These are phyloP conservation scores for Amphirosellinia nigrospora DNA, from an alignment of 495 filamentous ascomycete genomes.

Conservation along the genomic window DNA sequence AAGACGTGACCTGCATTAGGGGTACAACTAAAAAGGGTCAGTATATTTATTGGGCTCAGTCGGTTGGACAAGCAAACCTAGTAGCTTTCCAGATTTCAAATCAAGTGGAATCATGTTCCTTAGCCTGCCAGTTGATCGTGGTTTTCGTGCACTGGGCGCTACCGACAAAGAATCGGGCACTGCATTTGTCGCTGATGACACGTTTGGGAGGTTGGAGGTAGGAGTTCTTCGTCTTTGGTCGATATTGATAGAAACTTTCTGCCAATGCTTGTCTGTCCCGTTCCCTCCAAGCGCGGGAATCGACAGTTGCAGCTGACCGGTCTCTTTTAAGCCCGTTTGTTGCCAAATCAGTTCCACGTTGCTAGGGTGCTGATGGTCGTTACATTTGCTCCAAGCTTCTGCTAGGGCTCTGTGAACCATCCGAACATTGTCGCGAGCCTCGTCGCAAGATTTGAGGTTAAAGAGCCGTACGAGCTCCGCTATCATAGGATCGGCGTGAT, in stretches of 20 bases:
- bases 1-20: not conserved
- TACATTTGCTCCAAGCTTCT: not conserved
- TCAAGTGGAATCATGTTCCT: not conserved
- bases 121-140: not conserved
- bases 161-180: not conserved
- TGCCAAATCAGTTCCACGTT: conserved; percentile 2
- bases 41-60: not conserved
- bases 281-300: not conserved
- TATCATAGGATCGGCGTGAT: not conserved
- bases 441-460: not conserved
- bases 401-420: not conserved
- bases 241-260: not conserved
- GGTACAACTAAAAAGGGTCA: not conserved
- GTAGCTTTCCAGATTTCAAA: not conserved
- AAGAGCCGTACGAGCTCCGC: not conserved
- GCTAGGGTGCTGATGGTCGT: not conserved
- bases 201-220: not conserved
- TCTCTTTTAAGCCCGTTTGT: not conserved
- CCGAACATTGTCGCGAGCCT: not conserved
- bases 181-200: not conserved
- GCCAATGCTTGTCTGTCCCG: not conserved
- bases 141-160: not conserved
- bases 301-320: not conserved
- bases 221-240: not conserved
- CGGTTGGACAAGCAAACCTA: not conserved